phyloP scores from a whole-genome alignment of 1,284 basidiomycete species.

The Cutaneotrichosporon cavernicola region DNA sequence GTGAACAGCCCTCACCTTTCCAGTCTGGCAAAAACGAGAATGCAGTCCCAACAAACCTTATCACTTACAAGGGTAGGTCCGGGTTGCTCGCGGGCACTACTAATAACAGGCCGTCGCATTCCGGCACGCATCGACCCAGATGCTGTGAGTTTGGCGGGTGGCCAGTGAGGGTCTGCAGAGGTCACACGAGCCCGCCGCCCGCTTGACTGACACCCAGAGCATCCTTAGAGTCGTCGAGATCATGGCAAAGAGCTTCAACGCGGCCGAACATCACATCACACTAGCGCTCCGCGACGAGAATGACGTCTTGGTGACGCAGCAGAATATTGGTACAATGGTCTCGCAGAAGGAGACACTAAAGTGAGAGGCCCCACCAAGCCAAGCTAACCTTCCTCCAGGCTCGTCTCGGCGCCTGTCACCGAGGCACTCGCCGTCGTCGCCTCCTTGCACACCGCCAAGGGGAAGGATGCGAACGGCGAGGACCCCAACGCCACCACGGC shows the following conservation, averaged over 20 bases:
- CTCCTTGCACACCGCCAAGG: slow-evolving; percentile 34
- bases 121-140: slow-evolving; percentile 50
- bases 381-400: slow-evolving; percentile 26
- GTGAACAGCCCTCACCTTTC: slow-evolving; percentile 21
- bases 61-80: slow-evolving; percentile 43
- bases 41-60: slow-evolving; percentile 48
- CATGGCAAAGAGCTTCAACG: slow-evolving; percentile 61
- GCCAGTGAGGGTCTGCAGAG: not conserved
- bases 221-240: slow-evolving; percentile 48
- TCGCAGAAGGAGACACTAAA: slow-evolving; percentile 73
- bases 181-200: not conserved
- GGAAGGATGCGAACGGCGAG: slow-evolving; percentile 10
- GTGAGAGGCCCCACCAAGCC: slow-evolving; percentile 56
- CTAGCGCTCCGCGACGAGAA: slow-evolving; percentile 84
- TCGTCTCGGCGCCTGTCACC: slow-evolving; percentile 43
- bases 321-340: slow-evolving; percentile 76
- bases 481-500: not conserved
- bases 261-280: slow-evolving; percentile 74
- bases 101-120: slow-evolving; percentile 41
- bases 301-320: slow-evolving; percentile 86
- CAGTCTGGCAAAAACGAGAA: slow-evolving; percentile 33
- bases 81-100: not conserved
- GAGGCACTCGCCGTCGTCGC: slow-evolving; percentile 44
- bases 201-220: slow-evolving; percentile 28
- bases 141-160: slow-evolving; percentile 35